phyloP scores from a whole-genome alignment of 2,329 filamentous ascomycete genomes.

The Didymosphaeria variabile region DNA sequence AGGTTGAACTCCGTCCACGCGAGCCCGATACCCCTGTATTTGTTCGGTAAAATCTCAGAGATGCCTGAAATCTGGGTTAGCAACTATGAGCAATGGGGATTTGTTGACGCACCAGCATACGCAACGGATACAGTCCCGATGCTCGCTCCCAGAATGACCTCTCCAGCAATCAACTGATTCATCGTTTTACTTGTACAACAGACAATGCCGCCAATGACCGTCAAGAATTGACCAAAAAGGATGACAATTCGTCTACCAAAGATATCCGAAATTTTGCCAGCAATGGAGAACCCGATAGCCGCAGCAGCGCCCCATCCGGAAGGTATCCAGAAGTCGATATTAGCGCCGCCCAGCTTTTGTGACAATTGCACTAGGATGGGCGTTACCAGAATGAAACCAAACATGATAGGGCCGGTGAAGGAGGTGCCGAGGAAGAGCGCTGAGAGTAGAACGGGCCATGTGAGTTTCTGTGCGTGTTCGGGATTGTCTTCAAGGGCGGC shows the following conservation, averaged over 20 bases:
- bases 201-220: conserved; percentile 40
- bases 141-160: conserved; percentile 45
- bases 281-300: conserved; percentile 43
- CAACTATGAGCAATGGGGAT: conserved; percentile 2
- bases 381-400: conserved; percentile 30
- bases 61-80: conserved; percentile 20
- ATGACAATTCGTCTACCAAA: conserved; percentile 45
- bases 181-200: conserved; percentile 34
- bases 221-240: conserved; percentile 40
- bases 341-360: conserved; percentile 24
- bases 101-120: conserved; percentile 32
- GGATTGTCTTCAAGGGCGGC: conserved; percentile 29
- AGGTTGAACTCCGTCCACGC: conserved; percentile 35
- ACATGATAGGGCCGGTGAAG: conserved; percentile 31
- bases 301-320: conserved; percentile 39
- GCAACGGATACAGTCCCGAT: conserved; percentile 54
- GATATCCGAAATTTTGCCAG: conserved; percentile 46
- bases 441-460: conserved; percentile 24
- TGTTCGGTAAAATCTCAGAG: conserved; percentile 32
- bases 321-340: conserved; percentile 37
- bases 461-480: conserved; percentile 22
- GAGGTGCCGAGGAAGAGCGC: conserved; percentile 33
- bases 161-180: conserved; percentile 38
- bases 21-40: conserved; percentile 37
- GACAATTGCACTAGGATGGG: conserved; percentile 30